Percentiles rank a stretch among this genome's conserved stretches.
Evolutionary conservation across 2,329 filamentous ascomycete genomes (phyloP).

Genomic region (Pochonia chlamydosporia): DNA sequence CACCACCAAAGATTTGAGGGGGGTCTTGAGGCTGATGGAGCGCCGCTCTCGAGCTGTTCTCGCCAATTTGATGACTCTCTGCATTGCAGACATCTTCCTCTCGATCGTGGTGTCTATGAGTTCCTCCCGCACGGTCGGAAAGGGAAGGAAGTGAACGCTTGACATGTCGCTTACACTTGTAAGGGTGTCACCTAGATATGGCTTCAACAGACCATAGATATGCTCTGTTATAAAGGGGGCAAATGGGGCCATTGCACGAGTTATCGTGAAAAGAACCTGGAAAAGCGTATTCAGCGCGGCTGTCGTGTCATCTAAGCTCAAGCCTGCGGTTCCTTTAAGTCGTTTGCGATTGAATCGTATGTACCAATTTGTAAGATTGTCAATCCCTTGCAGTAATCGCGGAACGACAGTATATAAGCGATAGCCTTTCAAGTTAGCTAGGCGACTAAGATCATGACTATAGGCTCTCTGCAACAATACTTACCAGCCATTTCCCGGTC

Average conservation of each 20-base stretch:
- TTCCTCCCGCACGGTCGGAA: conserved; percentile 74
- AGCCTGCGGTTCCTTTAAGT: conserved; percentile 60
- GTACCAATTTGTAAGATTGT: conserved; percentile 92
- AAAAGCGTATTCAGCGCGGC: conserved; percentile 84
- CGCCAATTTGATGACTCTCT: conserved; percentile 80
- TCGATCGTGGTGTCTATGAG: conserved; percentile 77
- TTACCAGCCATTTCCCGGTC: conserved; percentile 77
- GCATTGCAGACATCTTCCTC: conserved; percentile 75
- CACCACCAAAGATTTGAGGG: conserved; percentile 75
- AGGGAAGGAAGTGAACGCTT: conserved; percentile 80
- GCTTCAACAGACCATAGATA: conserved; percentile 56
- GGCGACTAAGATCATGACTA: neutral
- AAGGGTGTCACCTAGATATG: conserved; percentile 64
- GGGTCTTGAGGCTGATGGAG: conserved; percentile 74
- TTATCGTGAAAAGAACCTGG: conserved; percentile 79
- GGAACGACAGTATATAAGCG: conserved; percentile 81
- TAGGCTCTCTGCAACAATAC: conserved; percentile 15
- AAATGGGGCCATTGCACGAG: conserved; percentile 77
- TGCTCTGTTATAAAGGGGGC: conserved; percentile 86
- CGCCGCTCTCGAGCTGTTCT: conserved; percentile 74
- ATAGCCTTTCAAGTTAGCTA: conserved; percentile 30
- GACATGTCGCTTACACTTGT: conserved; percentile 60
- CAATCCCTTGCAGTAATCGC: conserved; percentile 67
- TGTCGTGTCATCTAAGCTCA: conserved; percentile 62
- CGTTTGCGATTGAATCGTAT: conserved; percentile 83